phyloP scores from a whole-genome alignment of 2,329 filamentous ascomycete species.

The Cladosporium sp. region DNA sequence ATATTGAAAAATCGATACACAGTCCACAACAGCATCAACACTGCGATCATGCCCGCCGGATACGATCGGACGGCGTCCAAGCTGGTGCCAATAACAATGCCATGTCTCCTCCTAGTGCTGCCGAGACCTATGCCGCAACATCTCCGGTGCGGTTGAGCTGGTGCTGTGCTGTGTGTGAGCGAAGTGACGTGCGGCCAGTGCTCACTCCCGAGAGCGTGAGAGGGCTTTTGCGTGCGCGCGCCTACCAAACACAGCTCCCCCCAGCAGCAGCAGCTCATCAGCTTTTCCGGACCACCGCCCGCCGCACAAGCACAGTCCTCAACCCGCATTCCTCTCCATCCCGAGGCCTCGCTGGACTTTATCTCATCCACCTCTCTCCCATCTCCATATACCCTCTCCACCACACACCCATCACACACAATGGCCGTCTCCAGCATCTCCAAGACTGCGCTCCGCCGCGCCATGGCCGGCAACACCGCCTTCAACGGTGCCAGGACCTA shows the following conservation, averaged over 20 bases:
- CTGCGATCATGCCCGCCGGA: not conserved
- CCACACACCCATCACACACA: constrained; percentile 14
- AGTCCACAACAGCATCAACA: not conserved
- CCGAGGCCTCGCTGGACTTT: constrained; percentile 13
- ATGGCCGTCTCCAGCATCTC: constrained; percentile 38
- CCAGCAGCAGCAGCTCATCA: constrained; percentile 14
- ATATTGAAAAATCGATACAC: not conserved
- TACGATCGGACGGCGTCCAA: not conserved
- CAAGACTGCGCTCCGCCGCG: constrained; percentile 78
- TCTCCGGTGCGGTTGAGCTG: constrained; percentile 2
- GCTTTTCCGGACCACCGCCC: constrained; percentile 14
- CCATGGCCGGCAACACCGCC: constrained; percentile 61
- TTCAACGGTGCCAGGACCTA: constrained; percentile 88
- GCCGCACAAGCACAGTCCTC: not conserved
- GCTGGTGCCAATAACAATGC: not conserved
- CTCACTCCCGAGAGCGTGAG: constrained; percentile 3
- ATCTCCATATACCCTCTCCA: constrained; percentile 11
- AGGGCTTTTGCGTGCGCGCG: not conserved
- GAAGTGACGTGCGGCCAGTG: constrained; percentile 16
- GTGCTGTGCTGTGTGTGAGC: not conserved
- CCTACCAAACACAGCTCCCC: constrained; percentile 3
- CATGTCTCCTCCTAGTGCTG: not conserved
- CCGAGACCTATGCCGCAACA: constrained; percentile 4
- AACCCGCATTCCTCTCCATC: constrained; percentile 13
- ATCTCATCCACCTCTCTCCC: constrained; percentile 7